Evolutionary conservation across 495 filamentous ascomycete genomes (phyloP).

Genomic region (Trichoderma asperelloides): DNA sequence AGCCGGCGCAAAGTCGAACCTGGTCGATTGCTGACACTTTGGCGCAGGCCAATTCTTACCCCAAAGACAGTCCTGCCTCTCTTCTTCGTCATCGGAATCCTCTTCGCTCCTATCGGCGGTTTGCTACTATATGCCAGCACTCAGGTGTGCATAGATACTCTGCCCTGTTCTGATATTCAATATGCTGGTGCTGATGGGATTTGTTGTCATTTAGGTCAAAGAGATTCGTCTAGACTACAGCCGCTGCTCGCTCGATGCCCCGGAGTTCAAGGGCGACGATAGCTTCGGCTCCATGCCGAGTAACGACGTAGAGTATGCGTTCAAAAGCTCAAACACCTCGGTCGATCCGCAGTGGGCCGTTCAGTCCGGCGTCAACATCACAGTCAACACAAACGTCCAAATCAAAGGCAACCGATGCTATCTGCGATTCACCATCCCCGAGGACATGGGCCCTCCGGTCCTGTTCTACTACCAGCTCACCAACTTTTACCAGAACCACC

Average conservation of each 20-base stretch:
- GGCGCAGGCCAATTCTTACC: constrained; percentile 72
- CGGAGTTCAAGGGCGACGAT: constrained; percentile 21
- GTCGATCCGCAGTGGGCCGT: constrained; percentile 20
- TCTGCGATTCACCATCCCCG: constrained; percentile 67
- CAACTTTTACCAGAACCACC: constrained; percentile 99
- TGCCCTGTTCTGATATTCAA: not conserved
- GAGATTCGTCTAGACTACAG: constrained; percentile 88
- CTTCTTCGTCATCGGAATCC: constrained; percentile 76
- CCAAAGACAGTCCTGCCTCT: constrained; percentile 87
- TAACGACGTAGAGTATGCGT: constrained; percentile 52
- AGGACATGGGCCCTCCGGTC: constrained; percentile 68
- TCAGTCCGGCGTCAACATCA: constrained; percentile 21
- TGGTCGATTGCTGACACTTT: constrained; percentile 7
- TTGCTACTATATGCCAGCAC: constrained; percentile 75
- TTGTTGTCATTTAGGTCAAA: constrained; percentile 59
- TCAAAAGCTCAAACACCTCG: constrained; percentile 34
- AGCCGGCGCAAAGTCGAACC: not conserved
- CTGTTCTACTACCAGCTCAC: constrained; percentile 89
- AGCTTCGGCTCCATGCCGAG: constrained; percentile 37
- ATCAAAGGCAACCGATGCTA: constrained; percentile 42
- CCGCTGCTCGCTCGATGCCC: constrained; percentile 51
- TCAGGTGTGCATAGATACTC: constrained; percentile 37
- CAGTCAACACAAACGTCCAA: constrained; percentile 17
- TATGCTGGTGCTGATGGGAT: constrained; percentile 14
- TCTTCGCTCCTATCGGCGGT: constrained; percentile 84